These are phyloP conservation scores for Ceratobasidium sp. DNA, from an alignment of 1,284 basidiomycete genomes.

Conservation along the genomic window DNA sequence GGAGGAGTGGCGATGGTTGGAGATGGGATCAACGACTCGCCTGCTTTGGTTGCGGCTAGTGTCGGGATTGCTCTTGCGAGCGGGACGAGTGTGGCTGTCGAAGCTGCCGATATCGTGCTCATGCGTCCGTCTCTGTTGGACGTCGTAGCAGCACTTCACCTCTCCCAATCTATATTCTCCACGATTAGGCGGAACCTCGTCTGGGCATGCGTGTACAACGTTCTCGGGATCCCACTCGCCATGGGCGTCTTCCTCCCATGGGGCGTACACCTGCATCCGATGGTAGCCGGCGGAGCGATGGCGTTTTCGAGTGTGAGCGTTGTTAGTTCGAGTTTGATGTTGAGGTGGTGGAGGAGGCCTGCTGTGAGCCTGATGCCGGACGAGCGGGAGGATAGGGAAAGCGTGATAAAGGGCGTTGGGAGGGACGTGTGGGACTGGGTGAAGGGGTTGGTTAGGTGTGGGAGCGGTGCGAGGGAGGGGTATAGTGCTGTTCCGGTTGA, in stretches of 20 bases:
- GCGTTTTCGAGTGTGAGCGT: conserved; percentile 97
- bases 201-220: conserved; percentile 95
- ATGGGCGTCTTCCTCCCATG: conserved; percentile 97
- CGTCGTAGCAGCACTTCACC: conserved; percentile 94
- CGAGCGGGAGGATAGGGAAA: conserved; percentile 57
- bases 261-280: conserved; percentile 93
- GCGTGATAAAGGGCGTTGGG: conserved; percentile 42
- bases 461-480: conserved; percentile 57
- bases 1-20: conserved; percentile 95
- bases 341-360: conserved; percentile 88
- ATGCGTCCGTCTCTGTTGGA: conserved; percentile 97
- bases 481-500: conserved; percentile 79
- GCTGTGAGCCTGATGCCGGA: conserved; percentile 73
- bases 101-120: conserved; percentile 97
- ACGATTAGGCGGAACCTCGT: conserved; percentile 91
- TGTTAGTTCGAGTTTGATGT: conserved; percentile 86
- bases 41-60: conserved; percentile 92
- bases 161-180: conserved; percentile 88
- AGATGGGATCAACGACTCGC: conserved; percentile 99
- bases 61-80: conserved; percentile 96
- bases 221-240: conserved; percentile 95
- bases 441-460: conserved; percentile 58
- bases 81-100: conserved; percentile 96
- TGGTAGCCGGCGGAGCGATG: conserved; percentile 98
- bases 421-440: conserved; percentile 61